A percentile compares a stretch with the other conserved stretches of the same genome.
Evolutionary conservation across 345 rosid species (phyloP).

Genomic region (Linum usitatissimum): DNA sequence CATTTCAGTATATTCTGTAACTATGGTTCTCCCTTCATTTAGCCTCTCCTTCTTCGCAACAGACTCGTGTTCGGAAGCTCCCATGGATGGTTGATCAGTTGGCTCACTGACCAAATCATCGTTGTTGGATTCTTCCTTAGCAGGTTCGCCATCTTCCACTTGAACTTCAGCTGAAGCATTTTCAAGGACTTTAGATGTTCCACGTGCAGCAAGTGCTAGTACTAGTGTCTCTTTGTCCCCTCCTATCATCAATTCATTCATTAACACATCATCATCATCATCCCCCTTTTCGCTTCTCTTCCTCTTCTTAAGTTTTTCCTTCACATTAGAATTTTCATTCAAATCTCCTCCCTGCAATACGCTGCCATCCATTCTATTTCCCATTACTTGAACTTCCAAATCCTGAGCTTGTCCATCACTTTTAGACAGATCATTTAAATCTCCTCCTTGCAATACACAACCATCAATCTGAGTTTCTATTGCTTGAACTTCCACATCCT

Average conservation of each 20-base stretch:
- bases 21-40: neutral
- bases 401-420: neutral
- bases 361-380: conserved; percentile 6
- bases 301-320: neutral
- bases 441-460: neutral
- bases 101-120: conserved; percentile 9
- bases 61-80: neutral
- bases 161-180: conserved; percentile 7
- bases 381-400: neutral
- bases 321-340: neutral
- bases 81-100: neutral
- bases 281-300: neutral
- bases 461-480: conserved; percentile 2
- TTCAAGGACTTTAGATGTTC: neutral
- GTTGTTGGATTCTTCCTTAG: neutral
- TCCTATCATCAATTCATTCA: neutral
- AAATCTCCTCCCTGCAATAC: conserved; percentile 12
- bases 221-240: too few species aligned
- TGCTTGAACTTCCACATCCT: conserved; percentile 11
- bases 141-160: conserved; percentile 5
- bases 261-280: neutral
- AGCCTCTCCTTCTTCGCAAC: too few species aligned
- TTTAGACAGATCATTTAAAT: too few species aligned
- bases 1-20: neutral
- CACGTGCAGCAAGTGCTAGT: too few species aligned